Base-by-base conservation (phyloP, 202 grass and related monocot genomes). In the Schoenoplectus triqueter region DNA sequence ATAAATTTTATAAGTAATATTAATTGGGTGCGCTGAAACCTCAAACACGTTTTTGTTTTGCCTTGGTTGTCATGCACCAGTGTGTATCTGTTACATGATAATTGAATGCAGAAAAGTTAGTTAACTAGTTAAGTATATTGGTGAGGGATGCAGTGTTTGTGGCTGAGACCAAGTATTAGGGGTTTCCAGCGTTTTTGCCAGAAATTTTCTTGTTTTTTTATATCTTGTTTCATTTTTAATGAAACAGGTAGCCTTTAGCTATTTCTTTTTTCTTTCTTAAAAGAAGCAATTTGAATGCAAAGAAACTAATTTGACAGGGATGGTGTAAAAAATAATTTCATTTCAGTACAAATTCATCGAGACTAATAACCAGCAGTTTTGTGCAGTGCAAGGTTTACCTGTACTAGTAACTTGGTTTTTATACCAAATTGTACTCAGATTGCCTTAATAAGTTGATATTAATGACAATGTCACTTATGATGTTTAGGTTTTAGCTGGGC, bases 191-290 rank as follows among this genome's bases (percentile, higher is more conserved):
- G 20, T 49, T 50, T 72, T 72, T 50, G 45, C 69, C 69, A 21
- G 22, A 4, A 20, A 8, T 73, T 51, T 73, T 21, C 70, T 73
- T 73, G 46, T 50, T 73, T 50, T 73, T 73, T 7, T 73, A 73
- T 45, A 51, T 73, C 8, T 15, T 73, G 8, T 73, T 73, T 22
- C 9, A 0, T 44, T 44, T 68, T 68, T 68, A 42, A 15, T 68
- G 40, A 68, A 68, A 68, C 40, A 15, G 39, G 40, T 44, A 6
- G 4, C 40, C 39, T 68, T 71, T 41, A 45, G 15, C 15, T 71
- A 1, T 4, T n/a, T 45, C 14, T 18, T 70, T 71, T 31, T 31
- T 31, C 31, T 31, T 31, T 31, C 31, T 31, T 31, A 31, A 10
- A 22, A 64, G n/a, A n/a, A n/a, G 7, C 45, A 48, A 50, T 73